A percentile compares a stretch with the other conserved stretches of the same genome.
Conservation (phyloP, 257 asterid species). For the Fraxinus anomala region DNA sequence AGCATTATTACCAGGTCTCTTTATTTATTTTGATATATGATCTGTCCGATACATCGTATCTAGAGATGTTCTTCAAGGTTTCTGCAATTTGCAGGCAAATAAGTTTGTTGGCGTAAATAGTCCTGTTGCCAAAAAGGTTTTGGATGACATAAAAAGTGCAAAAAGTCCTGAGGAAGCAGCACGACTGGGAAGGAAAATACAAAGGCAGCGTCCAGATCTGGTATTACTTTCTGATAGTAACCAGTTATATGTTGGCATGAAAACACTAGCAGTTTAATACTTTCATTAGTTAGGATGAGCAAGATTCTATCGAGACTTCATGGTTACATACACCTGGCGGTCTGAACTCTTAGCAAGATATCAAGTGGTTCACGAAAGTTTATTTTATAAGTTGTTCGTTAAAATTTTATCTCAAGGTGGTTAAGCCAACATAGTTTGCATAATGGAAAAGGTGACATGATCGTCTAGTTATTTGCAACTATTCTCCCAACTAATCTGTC, state of each 20-base stretch:
- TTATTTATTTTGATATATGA: slow-evolving; percentile 3
- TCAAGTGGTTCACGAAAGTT: background rate
- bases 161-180: slow-evolving; percentile 99
- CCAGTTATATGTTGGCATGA: background rate
- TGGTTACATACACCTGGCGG: background rate
- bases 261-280: background rate
- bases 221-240: slow-evolving; percentile 37
- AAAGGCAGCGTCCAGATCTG: slow-evolving; percentile 75
- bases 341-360: background rate
- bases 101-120: slow-evolving; percentile 74
- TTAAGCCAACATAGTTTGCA: background rate
- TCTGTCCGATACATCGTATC: background rate
- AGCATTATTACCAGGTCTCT: slow-evolving; percentile 94
- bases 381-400: background rate
- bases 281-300: slow-evolving; percentile 8
- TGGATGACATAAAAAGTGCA: slow-evolving; percentile 66
- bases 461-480: too few species aligned
- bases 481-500: too few species aligned
- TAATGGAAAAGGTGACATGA: background rate
- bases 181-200: slow-evolving; percentile 82
- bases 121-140: slow-evolving; percentile 53
- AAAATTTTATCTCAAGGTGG: background rate
- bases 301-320: background rate
- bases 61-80: slow-evolving; percentile 14
- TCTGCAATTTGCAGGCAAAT: slow-evolving; percentile 55